A percentile compares a stretch with the other conserved stretches of the same genome.
Evolutionary conservation across 192 early-diverging fungal genomes (phyloP).

Genomic region (Gigaspora rosea): DNA sequence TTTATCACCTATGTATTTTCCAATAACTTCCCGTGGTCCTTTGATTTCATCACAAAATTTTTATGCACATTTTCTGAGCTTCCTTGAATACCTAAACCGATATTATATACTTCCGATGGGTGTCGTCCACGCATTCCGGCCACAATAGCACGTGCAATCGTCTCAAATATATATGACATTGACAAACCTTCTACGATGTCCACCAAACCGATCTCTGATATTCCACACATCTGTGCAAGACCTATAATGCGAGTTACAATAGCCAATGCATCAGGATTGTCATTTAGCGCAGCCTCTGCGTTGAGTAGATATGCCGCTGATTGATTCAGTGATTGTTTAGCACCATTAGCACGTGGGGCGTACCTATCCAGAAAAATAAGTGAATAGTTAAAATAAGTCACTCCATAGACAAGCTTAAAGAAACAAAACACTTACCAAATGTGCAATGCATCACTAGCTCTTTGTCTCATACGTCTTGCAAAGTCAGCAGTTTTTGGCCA

Average conservation of each 20-base stretch:
- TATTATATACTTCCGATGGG: conserved; percentile 13
- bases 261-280: conserved; percentile 5
- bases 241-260: conserved; percentile 20
- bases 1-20: background rate
- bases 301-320: conserved; percentile 3
- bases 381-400: conserved; percentile 12
- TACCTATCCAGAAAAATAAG: conserved; percentile 8
- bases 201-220: conserved; percentile 11
- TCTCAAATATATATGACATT: conserved; percentile 14
- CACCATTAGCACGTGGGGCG: background rate
- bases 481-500: background rate
- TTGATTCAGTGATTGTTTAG: background rate
- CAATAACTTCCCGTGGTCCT: conserved; percentile 13
- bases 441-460: background rate
- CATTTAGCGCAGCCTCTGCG: background rate
- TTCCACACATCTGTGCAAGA: conserved; percentile 22
- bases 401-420: background rate
- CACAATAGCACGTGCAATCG: conserved; percentile 8
- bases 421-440: background rate
- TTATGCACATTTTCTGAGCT: conserved; percentile 16
- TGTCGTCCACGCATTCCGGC: conserved; percentile 10
- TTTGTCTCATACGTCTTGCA: conserved; percentile 2
- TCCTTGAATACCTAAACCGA: background rate
- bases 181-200: conserved; percentile 12
- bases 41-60: conserved; percentile 5